Conservation (phyloP, 306 rosid species). For the Castanopsis chinensis region DNA sequence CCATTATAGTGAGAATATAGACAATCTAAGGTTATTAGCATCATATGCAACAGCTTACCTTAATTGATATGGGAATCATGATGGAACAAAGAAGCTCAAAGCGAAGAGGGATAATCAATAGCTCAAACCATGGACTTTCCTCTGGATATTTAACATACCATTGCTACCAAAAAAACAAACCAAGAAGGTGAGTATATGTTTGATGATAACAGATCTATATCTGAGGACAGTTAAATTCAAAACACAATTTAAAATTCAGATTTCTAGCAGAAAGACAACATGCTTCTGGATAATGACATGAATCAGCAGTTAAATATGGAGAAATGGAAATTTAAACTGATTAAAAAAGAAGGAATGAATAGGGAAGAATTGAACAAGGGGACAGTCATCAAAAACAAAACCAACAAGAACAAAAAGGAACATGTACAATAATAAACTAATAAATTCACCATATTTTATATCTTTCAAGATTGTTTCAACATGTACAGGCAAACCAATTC, state of each 20-base stretch:
- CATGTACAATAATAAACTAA: background rate
- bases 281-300: background rate
- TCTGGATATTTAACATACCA: slow-evolving; percentile 92
- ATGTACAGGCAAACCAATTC: background rate
- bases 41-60: slow-evolving; percentile 53
- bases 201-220: slow-evolving; percentile 24
- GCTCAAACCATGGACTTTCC: slow-evolving; percentile 96
- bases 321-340: background rate
- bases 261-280: background rate
- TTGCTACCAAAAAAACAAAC: slow-evolving; percentile 42
- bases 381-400: background rate
- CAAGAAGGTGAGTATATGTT: slow-evolving; percentile 12
- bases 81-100: slow-evolving; percentile 98
- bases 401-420: background rate
- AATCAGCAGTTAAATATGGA: background rate
- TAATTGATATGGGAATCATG: slow-evolving; percentile 99
- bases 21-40: slow-evolving; percentile 6
- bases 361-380: background rate
- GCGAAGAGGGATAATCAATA: slow-evolving; percentile 91
- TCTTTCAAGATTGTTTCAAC: background rate
- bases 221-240: slow-evolving; percentile 7
- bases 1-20: slow-evolving; percentile 10
- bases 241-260: slow-evolving; percentile 1
- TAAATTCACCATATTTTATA: background rate
- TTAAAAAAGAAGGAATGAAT: background rate